phyloP scores from a whole-genome alignment of 2,329 filamentous ascomycete species.

The Ascomycota sp. region DNA sequence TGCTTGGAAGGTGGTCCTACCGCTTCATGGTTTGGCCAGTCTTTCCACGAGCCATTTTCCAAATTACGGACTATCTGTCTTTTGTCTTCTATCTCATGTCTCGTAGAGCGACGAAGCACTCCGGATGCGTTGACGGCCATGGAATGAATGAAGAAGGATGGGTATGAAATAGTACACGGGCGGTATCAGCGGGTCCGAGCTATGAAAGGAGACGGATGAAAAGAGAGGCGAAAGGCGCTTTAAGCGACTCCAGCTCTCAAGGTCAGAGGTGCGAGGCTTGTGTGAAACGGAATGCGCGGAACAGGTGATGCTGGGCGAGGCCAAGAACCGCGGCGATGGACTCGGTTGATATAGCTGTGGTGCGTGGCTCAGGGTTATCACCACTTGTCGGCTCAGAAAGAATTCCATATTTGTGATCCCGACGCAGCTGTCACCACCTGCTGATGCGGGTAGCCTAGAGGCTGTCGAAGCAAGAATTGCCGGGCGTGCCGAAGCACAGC shows the following conservation, averaged over 20 bases:
- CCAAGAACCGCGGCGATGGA: neutral
- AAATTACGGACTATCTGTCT: slow-evolving; percentile 8
- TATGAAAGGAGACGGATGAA: too few species aligned
- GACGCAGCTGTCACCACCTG: slow-evolving; percentile 1
- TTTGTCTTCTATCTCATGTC: slow-evolving; percentile 9
- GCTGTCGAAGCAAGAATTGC: neutral
- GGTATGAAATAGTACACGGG: neutral
- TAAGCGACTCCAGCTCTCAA: too few species aligned
- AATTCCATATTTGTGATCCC: neutral
- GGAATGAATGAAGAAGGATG: too few species aligned
- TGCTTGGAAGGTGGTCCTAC: slow-evolving; percentile 9
- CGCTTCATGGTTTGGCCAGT: slow-evolving; percentile 28
- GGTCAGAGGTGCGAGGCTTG: too few species aligned
- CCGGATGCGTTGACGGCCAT: slow-evolving; percentile 9
- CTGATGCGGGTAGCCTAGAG: neutral
- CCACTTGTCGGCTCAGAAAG: neutral
- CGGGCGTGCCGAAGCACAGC: neutral
- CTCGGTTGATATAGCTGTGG: neutral
- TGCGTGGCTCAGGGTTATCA: neutral
- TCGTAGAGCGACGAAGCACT: slow-evolving; percentile 6
- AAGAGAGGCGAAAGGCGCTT: neutral
- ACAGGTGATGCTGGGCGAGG: neutral
- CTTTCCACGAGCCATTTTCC: slow-evolving; percentile 13
- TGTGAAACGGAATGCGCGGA: neutral
- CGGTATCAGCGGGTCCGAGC: too few species aligned